Conservation (phyloP, 2,329 filamentous ascomycete genomes). For the Sordariomycetes sp. region DNA sequence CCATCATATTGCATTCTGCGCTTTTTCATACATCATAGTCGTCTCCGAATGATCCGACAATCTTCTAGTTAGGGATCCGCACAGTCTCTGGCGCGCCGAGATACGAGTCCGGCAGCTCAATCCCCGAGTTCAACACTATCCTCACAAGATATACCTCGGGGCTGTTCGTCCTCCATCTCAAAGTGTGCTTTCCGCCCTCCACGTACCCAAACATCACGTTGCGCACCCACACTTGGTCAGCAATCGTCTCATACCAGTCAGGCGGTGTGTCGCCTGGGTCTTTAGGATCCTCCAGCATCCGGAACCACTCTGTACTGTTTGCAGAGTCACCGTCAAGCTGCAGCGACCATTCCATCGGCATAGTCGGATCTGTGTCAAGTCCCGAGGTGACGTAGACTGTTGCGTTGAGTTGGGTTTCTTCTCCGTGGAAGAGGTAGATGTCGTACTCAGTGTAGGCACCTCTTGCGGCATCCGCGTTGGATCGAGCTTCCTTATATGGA, state of each 20-base stretch:
- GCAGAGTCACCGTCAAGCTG: conserved; percentile 15
- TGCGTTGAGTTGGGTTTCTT: conserved; percentile 16
- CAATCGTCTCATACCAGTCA: conserved; percentile 34
- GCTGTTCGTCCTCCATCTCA: conserved; percentile 16
- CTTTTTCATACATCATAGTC: no score
- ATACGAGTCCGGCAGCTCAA: conserved; percentile 9
- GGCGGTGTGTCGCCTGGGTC: conserved; percentile 25
- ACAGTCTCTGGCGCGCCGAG: conserved; percentile 19
- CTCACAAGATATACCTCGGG: conserved; percentile 22
- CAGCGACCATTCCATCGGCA: conserved; percentile 36
- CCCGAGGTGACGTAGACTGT: conserved; percentile 19
- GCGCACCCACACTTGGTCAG: conserved; percentile 35
- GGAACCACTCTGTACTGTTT: neutral
- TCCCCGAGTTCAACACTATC: conserved; percentile 13
- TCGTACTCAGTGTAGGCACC: conserved; percentile 13
- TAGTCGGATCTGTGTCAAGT: conserved; percentile 36
- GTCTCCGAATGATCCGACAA: no score
- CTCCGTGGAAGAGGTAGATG: conserved; percentile 18
- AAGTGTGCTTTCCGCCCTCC: conserved; percentile 12
- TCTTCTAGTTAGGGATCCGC: no score
- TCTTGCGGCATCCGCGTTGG: conserved; percentile 7
- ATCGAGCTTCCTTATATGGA: conserved; percentile 2
- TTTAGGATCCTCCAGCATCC: conserved; percentile 1
- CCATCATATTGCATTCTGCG: no score
- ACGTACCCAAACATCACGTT: conserved; percentile 11